Evolutionary conservation across 371 early-diverging fungal species (phyloP).

Genomic region (Syncephalastrum sp.): DNA sequence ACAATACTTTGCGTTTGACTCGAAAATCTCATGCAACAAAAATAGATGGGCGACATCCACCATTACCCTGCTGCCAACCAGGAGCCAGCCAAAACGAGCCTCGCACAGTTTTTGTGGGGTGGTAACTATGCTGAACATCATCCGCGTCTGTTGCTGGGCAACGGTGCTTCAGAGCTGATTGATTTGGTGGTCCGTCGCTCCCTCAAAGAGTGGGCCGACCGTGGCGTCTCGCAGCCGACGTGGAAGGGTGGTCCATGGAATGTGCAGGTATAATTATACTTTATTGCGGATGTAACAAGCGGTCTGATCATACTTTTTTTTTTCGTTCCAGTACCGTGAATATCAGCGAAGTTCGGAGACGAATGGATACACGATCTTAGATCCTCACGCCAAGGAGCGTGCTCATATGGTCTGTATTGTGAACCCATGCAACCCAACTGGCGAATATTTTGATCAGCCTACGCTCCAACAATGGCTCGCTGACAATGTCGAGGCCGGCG

Average conservation of each 20-base stretch:
- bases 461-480: conserved; percentile 68
- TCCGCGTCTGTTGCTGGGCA: conserved; percentile 71
- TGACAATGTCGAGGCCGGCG: conserved; percentile 63
- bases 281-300: too few relatives aligned
- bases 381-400: conserved; percentile 44
- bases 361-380: conserved; percentile 63
- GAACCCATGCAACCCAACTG: conserved; percentile 89
- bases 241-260: conserved; percentile 86
- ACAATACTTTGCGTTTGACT: neutral
- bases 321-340: conserved; percentile 74
- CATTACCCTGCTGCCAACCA: conserved; percentile 90
- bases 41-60: conserved; percentile 63
- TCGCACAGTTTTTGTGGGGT: conserved; percentile 83
- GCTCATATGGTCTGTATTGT: conserved; percentile 75
- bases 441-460: conserved; percentile 73
- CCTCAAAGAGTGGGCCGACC: conserved; percentile 40
- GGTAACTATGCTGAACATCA: conserved; percentile 40
- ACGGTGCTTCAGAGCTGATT: conserved; percentile 86
- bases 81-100: conserved; percentile 80
- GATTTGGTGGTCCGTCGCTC: conserved; percentile 80
- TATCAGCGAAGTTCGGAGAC: conserved; percentile 82
- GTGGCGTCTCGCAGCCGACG: conserved; percentile 31
- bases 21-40: neutral
- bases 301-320: neutral
- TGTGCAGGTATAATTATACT: conserved; percentile 54